These are phyloP conservation scores for Corylus heterophylla DNA, from an alignment of 306 rosid species.

Conservation along the genomic window DNA sequence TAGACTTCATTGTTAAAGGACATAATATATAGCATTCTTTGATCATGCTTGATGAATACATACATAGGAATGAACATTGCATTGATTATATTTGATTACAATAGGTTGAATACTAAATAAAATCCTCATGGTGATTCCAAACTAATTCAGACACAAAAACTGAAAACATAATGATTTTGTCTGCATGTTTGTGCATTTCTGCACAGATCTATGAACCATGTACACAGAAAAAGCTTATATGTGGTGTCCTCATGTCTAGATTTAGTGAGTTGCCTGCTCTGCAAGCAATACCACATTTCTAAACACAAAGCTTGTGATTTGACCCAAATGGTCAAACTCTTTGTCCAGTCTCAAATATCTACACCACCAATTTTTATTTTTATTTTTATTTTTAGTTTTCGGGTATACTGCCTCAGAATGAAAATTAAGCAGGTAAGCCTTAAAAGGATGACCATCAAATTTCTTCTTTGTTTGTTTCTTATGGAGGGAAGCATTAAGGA, in stretches of 20 bases:
- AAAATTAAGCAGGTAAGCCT: neutral
- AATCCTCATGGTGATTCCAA: neutral
- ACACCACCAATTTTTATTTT: neutral
- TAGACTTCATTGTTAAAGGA: too few relatives aligned
- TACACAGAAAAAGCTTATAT: neutral
- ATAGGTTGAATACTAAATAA: neutral
- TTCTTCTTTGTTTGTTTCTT: neutral
- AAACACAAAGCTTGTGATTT: neutral
- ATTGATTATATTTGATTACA: too few relatives aligned
- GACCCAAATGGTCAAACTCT: neutral
- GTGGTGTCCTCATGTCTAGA: neutral
- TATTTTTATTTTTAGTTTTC: neutral
- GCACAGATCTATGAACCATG: neutral
- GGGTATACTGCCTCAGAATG: neutral
- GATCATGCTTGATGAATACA: too few relatives aligned
- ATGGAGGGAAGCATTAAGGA: neutral
- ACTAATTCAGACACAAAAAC: too few relatives aligned
- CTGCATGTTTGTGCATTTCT: neutral
- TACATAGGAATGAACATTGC: too few relatives aligned
- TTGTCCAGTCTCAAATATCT: neutral
- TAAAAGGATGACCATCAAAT: neutral
- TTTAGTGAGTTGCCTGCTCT: neutral
- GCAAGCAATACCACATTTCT: neutral
- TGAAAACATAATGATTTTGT: neutral
- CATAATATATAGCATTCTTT: too few relatives aligned